Conservation (phyloP, 2,329 filamentous ascomycete species). For the Penicillium fuscoglaucum region DNA sequence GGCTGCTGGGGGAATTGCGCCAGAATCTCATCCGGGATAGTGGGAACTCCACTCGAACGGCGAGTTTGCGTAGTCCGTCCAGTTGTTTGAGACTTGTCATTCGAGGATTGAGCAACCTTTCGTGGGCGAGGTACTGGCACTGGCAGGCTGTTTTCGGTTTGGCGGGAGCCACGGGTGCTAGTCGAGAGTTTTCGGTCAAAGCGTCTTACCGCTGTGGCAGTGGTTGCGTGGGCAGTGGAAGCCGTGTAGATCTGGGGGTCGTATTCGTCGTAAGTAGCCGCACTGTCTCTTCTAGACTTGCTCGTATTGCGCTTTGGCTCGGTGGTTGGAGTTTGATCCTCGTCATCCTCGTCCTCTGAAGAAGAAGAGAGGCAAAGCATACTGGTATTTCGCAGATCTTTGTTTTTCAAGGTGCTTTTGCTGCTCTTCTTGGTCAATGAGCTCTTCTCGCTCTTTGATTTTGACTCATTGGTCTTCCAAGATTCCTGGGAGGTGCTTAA, state of each 20-base stretch:
- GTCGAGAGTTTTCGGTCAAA: conserved; percentile 32
- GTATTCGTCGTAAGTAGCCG: conserved; percentile 42
- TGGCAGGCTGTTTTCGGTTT: conserved; percentile 16
- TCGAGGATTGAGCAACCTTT: conserved; percentile 25
- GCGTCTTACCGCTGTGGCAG: conserved; percentile 20
- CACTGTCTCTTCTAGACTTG: conserved; percentile 37
- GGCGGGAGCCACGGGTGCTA: conserved; percentile 29
- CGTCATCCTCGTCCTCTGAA: conserved; percentile 47
- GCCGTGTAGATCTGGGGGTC: conserved; percentile 47
- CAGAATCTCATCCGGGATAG: conserved; percentile 36
- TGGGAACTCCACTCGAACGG: conserved; percentile 35
- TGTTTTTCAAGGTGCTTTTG: conserved; percentile 38
- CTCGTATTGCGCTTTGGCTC: conserved; percentile 11
- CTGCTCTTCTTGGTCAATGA: conserved; percentile 41
- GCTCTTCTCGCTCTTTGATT: conserved; percentile 22
- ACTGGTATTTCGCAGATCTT: conserved; percentile 47
- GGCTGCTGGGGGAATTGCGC: conserved; percentile 28
- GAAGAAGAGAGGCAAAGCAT: conserved; percentile 52
- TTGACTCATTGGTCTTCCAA: conserved; percentile 16
- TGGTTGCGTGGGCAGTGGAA: conserved; percentile 38
- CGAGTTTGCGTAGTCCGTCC: conserved; percentile 29
- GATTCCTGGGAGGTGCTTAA: conserved; percentile 23
- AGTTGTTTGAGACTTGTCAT: conserved; percentile 24
- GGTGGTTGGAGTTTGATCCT: conserved; percentile 27
- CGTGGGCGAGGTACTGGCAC: conserved; percentile 15